These are phyloP conservation scores for Mallotus repandus DNA, from an alignment of 441 rosid genomes.

Conservation along the genomic window DNA sequence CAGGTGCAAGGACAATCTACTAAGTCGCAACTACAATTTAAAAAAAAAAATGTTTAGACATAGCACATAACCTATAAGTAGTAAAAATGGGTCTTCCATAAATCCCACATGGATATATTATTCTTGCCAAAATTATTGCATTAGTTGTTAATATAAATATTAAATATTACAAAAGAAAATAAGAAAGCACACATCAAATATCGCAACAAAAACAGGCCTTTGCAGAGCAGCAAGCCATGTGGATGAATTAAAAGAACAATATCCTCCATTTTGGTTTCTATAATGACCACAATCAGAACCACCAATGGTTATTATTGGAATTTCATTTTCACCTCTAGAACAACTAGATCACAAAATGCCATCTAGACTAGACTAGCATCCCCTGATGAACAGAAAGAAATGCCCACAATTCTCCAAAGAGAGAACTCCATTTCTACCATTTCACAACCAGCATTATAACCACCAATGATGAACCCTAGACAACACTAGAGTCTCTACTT, in stretches of 20 bases:
- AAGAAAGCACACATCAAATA: not conserved
- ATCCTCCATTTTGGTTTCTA: no score
- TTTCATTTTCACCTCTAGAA: not conserved
- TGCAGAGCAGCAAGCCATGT: not conserved
- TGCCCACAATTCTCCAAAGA: not conserved
- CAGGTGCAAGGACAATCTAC: not conserved
- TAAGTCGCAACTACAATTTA: not conserved
- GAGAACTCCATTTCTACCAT: not conserved
- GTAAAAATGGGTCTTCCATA: not conserved
- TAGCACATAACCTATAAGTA: not conserved
- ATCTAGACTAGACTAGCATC: not conserved
- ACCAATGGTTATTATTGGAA: no score
- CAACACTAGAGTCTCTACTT: not conserved
- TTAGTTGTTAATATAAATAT: not conserved
- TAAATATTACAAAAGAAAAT: not conserved
- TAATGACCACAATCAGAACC: no score
- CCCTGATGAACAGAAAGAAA: not conserved
- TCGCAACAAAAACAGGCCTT: not conserved
- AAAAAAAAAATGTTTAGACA: not conserved
- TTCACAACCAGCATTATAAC: not conserved
- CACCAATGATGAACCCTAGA: not conserved
- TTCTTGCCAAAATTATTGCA: not conserved
- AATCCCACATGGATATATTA: not conserved
- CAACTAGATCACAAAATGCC: not conserved
- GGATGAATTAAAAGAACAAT: no score